These are phyloP conservation scores for Lecanicillium sp. DNA, from an alignment of 2,329 filamentous ascomycete species.

Conservation along the genomic window DNA sequence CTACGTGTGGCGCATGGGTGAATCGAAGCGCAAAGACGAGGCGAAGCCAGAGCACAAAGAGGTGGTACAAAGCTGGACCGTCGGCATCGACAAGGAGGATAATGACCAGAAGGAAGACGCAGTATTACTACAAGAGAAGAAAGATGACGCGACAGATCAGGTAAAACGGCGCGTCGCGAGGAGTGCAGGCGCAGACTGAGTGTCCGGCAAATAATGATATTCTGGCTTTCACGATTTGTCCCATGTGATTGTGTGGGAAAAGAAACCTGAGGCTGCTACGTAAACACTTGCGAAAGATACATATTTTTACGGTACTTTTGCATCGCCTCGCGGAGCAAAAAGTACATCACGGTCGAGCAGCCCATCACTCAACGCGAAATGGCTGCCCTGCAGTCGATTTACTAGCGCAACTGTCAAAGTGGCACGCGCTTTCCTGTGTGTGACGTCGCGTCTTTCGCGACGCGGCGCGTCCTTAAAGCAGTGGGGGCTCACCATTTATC, in stretches of 20 bases:
- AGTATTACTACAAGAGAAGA: slow-evolving; percentile 22
- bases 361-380: slow-evolving; percentile 8
- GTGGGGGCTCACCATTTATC: not conserved
- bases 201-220: not conserved
- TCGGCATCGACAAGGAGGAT: slow-evolving; percentile 35
- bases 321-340: too few species aligned
- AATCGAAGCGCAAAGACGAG: slow-evolving; percentile 59
- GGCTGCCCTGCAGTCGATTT: not conserved
- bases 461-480: slow-evolving; percentile 2
- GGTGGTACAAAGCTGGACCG: slow-evolving; percentile 66
- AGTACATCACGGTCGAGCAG: too few species aligned
- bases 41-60: slow-evolving; percentile 59
- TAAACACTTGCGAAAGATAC: too few species aligned
- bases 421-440: slow-evolving; percentile 9
- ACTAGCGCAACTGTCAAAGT: not conserved
- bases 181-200: not conserved
- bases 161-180: not conserved
- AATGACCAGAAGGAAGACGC: slow-evolving; percentile 21
- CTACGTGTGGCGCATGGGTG: slow-evolving; percentile 64
- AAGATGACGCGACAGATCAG: slow-evolving; percentile 7
- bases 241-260: not conserved
- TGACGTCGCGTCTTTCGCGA: slow-evolving; percentile 11
- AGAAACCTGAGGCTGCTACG: too few species aligned
- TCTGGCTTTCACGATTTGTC: not conserved
- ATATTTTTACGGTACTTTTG: too few species aligned